Percentiles rank a stretch among this genome's conserved stretches.
These are phyloP conservation scores for Iris macrosiphon DNA, from an alignment of 106 monocot species.

Conservation along the genomic window DNA sequence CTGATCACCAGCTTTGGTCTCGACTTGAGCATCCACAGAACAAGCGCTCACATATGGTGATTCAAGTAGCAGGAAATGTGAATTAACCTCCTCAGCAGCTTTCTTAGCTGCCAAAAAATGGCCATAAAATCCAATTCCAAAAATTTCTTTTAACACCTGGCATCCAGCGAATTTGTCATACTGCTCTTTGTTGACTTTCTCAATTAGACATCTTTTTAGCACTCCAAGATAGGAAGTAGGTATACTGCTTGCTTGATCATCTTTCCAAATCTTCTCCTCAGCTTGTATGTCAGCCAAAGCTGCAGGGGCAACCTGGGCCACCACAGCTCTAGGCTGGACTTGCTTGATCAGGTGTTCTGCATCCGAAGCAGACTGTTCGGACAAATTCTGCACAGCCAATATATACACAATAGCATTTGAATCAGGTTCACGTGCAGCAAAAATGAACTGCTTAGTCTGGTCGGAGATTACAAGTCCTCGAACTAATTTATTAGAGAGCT, in stretches of 20 bases:
- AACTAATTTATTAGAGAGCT: conserved; percentile 48
- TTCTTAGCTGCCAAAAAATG: conserved; percentile 71
- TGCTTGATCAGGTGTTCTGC: conserved; percentile 55
- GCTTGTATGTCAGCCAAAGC: conserved; percentile 50
- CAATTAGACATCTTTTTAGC: conserved; percentile 53
- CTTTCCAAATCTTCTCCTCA: conserved; percentile 32
- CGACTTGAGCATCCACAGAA: not conserved
- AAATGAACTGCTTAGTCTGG: conserved; percentile 67
- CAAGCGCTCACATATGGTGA: conserved; percentile 45
- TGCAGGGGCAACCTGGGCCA: conserved; percentile 48
- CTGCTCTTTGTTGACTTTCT: conserved; percentile 57
- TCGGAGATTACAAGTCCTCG: conserved; percentile 53
- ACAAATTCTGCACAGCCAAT: conserved; percentile 60
- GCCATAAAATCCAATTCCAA: conserved; percentile 83
- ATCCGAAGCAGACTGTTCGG: conserved; percentile 60
- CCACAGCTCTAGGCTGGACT: conserved; percentile 67
- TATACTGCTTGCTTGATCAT: conserved; percentile 23
- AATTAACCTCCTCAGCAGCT: conserved; percentile 52
- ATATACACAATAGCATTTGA: conserved; percentile 45
- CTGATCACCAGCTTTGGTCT: conserved; percentile 3
- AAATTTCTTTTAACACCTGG: conserved; percentile 67
- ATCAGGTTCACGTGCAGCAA: conserved; percentile 47
- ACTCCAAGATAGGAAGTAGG: conserved; percentile 78
- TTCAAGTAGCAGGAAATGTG: conserved; percentile 68
- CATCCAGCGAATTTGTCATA: conserved; percentile 71